These are phyloP conservation scores for Penicillium sp. DNA, from an alignment of 2,329 filamentous ascomycete genomes.

Conservation along the genomic window DNA sequence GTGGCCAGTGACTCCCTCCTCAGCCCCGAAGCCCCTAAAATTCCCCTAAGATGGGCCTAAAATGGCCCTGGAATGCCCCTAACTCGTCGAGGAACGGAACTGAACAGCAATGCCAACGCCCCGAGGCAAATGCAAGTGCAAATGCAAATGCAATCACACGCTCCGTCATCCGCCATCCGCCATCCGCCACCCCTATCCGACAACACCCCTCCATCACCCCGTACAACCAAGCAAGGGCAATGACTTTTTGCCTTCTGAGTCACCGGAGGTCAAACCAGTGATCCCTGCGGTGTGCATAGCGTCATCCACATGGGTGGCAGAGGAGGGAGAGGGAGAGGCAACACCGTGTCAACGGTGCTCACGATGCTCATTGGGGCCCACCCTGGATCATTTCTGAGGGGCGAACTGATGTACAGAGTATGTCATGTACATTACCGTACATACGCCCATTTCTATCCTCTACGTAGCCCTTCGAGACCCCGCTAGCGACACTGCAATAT, in stretches of 20 bases:
- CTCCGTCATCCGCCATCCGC: neutral
- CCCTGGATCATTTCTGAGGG: neutral
- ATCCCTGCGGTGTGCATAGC: constrained; percentile 29
- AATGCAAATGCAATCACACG: constrained; percentile 3
- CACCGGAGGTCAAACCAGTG: constrained; percentile 13
- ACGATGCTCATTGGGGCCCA: constrained; percentile 12
- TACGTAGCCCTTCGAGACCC: too few relatives aligned
- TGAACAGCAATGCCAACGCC: neutral
- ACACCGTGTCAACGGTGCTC: constrained; percentile 8
- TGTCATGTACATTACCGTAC: too few relatives aligned
- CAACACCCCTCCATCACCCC: constrained; percentile 16
- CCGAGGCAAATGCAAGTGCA: neutral
- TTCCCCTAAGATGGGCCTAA: too few relatives aligned
- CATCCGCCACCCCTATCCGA: neutral
- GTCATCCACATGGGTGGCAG: constrained; percentile 25
- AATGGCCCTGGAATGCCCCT: too few relatives aligned
- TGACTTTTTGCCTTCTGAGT: constrained; percentile 24
- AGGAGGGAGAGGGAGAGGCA: neutral
- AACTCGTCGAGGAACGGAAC: too few relatives aligned
- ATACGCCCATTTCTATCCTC: too few relatives aligned
- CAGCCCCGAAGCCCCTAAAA: too few relatives aligned
- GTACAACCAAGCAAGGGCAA: constrained; percentile 31
- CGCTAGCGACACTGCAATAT: neutral
- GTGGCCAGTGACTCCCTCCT: too few relatives aligned
- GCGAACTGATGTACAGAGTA: neutral